Evolutionary conservation across 331 rosid species (phyloP).

Genomic region (Stylosanthes scabra): DNA sequence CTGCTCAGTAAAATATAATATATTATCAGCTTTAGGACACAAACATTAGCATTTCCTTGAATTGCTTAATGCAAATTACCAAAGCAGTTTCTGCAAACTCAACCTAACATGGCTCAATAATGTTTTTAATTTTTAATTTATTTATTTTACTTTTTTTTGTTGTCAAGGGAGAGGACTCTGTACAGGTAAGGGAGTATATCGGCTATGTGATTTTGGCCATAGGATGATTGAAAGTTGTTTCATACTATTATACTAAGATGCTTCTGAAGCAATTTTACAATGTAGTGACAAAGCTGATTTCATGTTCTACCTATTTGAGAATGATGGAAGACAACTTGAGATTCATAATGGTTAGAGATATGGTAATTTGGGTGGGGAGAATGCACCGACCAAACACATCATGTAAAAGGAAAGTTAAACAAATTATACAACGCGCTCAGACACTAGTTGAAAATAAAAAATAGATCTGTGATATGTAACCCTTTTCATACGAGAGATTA

Average conservation of each 20-base stretch:
- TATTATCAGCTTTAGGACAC: constrained; percentile 23
- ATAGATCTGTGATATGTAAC: constrained; percentile 8
- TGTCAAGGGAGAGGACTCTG: background rate
- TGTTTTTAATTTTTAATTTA: too few relatives aligned
- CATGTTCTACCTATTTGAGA: background rate
- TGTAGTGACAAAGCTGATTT: background rate
- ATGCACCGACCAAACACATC: background rate
- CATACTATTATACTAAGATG: background rate
- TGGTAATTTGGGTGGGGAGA: background rate
- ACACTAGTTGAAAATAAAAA: constrained; percentile 2
- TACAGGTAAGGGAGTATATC: background rate
- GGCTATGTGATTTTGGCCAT: background rate
- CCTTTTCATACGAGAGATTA: background rate
- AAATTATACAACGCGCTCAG: constrained; percentile 7
- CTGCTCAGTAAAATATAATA: constrained; percentile 46
- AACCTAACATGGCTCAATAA: constrained; percentile 6
- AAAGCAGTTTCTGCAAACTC: background rate
- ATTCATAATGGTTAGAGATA: background rate
- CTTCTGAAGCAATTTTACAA: background rate
- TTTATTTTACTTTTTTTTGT: background rate
- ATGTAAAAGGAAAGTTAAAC: constrained; percentile 3
- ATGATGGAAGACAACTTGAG: background rate
- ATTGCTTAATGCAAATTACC: constrained; percentile 3
- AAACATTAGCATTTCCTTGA: constrained; percentile 19
- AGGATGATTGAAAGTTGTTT: background rate